phyloP scores from a whole-genome alignment of 129 eudicot species.

The Flaveria robusta region DNA sequence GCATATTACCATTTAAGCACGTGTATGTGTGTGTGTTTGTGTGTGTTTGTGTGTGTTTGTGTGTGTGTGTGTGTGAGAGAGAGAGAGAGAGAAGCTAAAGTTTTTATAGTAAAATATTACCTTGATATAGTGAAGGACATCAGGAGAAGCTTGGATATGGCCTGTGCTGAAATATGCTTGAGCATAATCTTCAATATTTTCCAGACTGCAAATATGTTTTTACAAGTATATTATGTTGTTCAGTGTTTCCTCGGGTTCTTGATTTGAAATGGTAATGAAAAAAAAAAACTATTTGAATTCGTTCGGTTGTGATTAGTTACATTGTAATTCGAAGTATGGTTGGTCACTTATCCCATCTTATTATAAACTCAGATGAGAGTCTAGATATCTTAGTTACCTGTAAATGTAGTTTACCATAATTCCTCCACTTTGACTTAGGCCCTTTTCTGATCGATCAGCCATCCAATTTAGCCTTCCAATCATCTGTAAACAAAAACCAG shows the following conservation, averaged over 20 bases:
- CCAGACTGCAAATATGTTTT: conserved; percentile 56
- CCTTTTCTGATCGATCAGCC: conserved; percentile 89
- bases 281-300: neutral
- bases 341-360: neutral
- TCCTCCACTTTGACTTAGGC: conserved; percentile 84
- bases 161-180: conserved; percentile 84
- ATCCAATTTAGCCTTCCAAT: conserved; percentile 87
- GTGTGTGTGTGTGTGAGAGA: conserved; percentile 3
- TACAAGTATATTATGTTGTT: neutral
- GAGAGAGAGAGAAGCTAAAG: neutral
- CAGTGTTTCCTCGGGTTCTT: neutral
- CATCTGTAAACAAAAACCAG: conserved; percentile 39
- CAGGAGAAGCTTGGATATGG: conserved; percentile 62
- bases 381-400: conserved; percentile 41
- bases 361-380: conserved; percentile 17
- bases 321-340: conserved; percentile 3
- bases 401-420: conserved; percentile 94
- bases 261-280: neutral
- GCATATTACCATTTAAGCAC: neutral
- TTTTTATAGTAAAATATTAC: conserved; percentile 35
- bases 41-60: neutral
- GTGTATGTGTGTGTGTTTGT: neutral
- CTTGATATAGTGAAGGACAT: conserved; percentile 51
- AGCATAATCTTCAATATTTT: conserved; percentile 84
- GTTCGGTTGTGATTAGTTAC: neutral